A percentile compares a stretch with the other conserved stretches of the same genome.
Conservation (phyloP, 768 basidiomycete genomes). For the Suillus occidentalis region DNA sequence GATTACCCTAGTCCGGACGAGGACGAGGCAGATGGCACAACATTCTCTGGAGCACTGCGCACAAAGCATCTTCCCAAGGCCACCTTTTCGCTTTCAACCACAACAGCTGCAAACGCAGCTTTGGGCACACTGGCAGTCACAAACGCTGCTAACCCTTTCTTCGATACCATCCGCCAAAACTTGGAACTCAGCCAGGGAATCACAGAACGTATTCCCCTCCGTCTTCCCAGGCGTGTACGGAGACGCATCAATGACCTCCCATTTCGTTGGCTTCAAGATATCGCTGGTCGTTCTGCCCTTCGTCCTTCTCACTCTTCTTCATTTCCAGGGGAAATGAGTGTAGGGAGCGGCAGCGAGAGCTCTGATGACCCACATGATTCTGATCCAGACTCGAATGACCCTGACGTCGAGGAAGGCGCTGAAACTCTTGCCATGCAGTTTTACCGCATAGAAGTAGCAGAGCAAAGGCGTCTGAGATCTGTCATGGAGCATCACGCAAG, state of each 20-base stretch:
- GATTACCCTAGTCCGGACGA: conserved; percentile 48
- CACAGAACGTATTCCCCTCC: conserved; percentile 81
- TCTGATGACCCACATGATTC: conserved; percentile 33
- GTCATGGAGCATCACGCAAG: conserved; percentile 89
- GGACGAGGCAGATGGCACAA: conserved; percentile 43
- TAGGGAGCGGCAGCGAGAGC: conserved; percentile 34
- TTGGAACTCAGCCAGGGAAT: conserved; percentile 72
- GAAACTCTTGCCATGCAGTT: conserved; percentile 90
- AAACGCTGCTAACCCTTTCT: conserved; percentile 78
- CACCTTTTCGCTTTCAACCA: conserved; percentile 58
- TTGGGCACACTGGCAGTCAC: conserved; percentile 22
- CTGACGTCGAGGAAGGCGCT: conserved; percentile 62
- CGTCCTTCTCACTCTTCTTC: conserved; percentile 12
- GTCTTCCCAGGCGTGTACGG: conserved; percentile 47
- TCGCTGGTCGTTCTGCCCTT: conserved; percentile 54
- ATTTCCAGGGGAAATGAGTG: conserved; percentile 15
- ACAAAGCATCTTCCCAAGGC: conserved; percentile 60
- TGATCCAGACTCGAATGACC: conserved; percentile 35
- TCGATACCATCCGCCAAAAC: conserved; percentile 90
- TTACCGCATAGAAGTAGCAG: conserved; percentile 87
- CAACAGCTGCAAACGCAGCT: conserved; percentile 28
- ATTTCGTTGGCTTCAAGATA: conserved; percentile 73
- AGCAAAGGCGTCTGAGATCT: conserved; percentile 84
- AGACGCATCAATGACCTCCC: conserved; percentile 73
- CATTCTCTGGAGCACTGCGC: conserved; percentile 39